A percentile compares a stretch with the other conserved stretches of the same genome.
Conservation (phyloP, 805 yeast species). For the Cyberlindnera xishuangbannaensis region DNA sequence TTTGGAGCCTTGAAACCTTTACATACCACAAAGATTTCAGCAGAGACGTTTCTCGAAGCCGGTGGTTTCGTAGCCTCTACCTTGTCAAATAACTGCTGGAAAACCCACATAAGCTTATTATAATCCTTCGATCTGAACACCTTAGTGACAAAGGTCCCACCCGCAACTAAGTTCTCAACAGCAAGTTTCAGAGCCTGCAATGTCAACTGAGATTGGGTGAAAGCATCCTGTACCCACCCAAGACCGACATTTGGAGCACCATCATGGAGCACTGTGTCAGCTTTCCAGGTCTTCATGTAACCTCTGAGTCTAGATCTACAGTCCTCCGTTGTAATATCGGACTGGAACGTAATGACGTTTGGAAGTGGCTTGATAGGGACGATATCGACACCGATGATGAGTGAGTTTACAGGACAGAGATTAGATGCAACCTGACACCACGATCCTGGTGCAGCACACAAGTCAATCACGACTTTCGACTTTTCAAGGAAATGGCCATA, state of each 20-base stretch:
- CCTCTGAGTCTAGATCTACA: conserved; percentile 93
- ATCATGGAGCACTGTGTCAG: conserved; percentile 95
- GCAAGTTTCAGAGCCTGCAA: conserved; percentile 91
- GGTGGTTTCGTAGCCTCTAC: conserved; percentile 99
- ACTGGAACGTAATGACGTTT: conserved; percentile 87
- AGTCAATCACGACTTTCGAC: conserved; percentile 92
- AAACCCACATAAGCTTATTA: conserved; percentile 95
- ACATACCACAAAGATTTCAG: conserved; percentile 97
- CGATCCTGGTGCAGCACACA: conserved; percentile 99
- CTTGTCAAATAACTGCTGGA: conserved; percentile 89
- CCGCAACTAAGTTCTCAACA: conserved; percentile 82
- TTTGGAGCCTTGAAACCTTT: conserved; percentile 95
- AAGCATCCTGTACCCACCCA: conserved; percentile 99
- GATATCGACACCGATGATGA: conserved; percentile 97
- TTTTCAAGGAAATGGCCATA: conserved; percentile 92
- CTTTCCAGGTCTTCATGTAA: conserved; percentile 97
- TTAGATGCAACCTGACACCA: conserved; percentile 99
- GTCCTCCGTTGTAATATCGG: conserved; percentile 97
- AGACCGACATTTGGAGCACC: conserved; percentile 99
- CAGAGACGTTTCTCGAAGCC: conserved; percentile 97
- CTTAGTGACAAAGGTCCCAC: conserved; percentile 95
- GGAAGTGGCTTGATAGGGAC: conserved; percentile 97
- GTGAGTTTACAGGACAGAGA: conserved; percentile 84
- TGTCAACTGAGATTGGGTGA: conserved; percentile 94
- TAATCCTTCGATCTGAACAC: conserved; percentile 98